Evolutionary conservation across 768 basidiomycete species (phyloP), one percentile per base, ranked within the genome.

Genomic region (Termitomyces sp.): DNA sequence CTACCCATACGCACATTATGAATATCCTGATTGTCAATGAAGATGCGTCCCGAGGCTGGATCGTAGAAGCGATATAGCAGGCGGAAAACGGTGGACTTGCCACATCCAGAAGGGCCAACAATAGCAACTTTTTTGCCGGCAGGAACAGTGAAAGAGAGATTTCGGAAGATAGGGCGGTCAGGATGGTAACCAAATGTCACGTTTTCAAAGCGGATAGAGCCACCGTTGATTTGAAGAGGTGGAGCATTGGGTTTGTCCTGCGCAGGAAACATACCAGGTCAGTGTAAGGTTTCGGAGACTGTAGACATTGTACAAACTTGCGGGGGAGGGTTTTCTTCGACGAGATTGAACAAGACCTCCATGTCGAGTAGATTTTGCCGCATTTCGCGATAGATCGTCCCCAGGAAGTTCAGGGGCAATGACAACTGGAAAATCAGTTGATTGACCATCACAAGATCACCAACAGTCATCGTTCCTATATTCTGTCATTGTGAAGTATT

Each of bases 401-500:
- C 97, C 56, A 99, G 75, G 73, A 99, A 99, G 72, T 98, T 98
- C 57, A 99, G 84, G 3, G 97, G 97, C 31, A 98, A 74, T 0
- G 94, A 97, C 0, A 99, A 76, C 66, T 99, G 97, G 76, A 99
- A 99, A 32, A 98, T 94, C 23, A 99, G 80, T 66, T 98, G 96
- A 70, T 99, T 99, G 62, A 97, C 89, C 96, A 99, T 98, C 61
- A 99, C 97, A 13, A 99, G 82, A 64, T 99, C 97, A 7, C 97
- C 97, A 22, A 99, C 83, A 4, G 95, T 97, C 96, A 99, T 98
- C 0, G 91, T 93, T 7, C 94, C 95, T 95, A 16, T n/a, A 58
- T 12, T 27, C 11, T 23, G 2, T 56, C 41, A 56, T 43, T 31
- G 40, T 18, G 15, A 35, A 43, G 40, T 1, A 27, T 48, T 5